phyloP scores from a whole-genome alignment of 1,139 yeast genomes.

The Candida mesenterica region DNA sequence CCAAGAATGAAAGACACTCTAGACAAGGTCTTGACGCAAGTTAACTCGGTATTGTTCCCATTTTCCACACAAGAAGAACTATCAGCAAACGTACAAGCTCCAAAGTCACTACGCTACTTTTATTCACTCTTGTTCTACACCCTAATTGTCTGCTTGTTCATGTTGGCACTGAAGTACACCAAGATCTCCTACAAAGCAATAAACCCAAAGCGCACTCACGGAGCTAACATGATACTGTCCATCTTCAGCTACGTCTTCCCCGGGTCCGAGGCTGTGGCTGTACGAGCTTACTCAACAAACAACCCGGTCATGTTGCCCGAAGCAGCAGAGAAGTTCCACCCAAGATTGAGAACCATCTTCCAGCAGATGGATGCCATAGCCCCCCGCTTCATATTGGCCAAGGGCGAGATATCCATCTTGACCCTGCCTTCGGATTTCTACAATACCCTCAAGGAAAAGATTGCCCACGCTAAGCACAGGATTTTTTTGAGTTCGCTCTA shows the following conservation, averaged over 20 bases:
- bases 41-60: not conserved
- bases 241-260: constrained; percentile 15
- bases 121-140: constrained; percentile 3
- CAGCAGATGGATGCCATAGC: constrained; percentile 64
- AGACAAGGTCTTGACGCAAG: not conserved
- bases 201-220: constrained; percentile 1
- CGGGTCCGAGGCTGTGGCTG: constrained; percentile 6
- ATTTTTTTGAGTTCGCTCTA: constrained; percentile 84
- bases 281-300: constrained; percentile 28
- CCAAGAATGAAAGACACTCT: too few species aligned
- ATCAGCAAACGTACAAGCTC: not conserved
- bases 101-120: constrained; percentile 1
- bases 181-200: not conserved
- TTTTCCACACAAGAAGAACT: constrained; percentile 3
- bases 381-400: constrained; percentile 62
- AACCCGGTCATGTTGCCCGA: constrained; percentile 22
- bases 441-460: constrained; percentile 54
- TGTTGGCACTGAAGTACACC: constrained; percentile 4
- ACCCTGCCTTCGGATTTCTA: constrained; percentile 72
- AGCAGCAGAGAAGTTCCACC: constrained; percentile 38
- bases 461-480: constrained; percentile 52
- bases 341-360: constrained; percentile 47
- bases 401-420: constrained; percentile 64
- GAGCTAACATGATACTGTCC: constrained; percentile 16
- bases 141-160: constrained; percentile 3